Conservation (phyloP, 176 grass and related monocot genomes). For the Bromus sterilis region DNA sequence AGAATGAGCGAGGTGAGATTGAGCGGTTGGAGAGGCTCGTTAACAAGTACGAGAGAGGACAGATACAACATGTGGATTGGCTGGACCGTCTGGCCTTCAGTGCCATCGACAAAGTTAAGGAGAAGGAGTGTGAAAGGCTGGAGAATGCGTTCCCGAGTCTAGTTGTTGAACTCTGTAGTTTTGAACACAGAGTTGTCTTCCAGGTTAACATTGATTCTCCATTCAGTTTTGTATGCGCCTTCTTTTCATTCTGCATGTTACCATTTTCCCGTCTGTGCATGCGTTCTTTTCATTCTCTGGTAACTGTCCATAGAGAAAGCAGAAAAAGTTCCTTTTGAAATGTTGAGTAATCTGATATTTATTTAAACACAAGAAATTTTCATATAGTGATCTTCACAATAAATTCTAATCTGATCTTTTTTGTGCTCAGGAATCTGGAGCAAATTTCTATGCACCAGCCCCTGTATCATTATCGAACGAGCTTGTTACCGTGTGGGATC, state of each 20-base stretch:
- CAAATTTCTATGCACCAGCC: constrained; percentile 63
- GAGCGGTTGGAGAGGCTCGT: constrained; percentile 87
- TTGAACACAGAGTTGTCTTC: constrained; percentile 92
- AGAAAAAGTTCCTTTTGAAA: background rate
- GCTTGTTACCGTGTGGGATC: constrained; percentile 92
- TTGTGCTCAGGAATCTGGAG: constrained; percentile 73
- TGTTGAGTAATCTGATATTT: background rate
- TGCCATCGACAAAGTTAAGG: constrained; percentile 75
- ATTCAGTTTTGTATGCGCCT: background rate
- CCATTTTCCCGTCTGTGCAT: background rate
- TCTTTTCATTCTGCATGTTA: background rate
- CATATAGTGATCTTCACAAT: background rate
- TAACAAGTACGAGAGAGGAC: constrained; percentile 95
- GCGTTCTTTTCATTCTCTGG: background rate
- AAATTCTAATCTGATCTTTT: background rate
- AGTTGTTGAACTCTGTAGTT: constrained; percentile 80
- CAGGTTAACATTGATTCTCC: constrained; percentile 38
- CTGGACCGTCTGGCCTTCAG: constrained; percentile 83
- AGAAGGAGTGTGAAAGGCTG: constrained; percentile 43
- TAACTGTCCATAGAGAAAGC: background rate
- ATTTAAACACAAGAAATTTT: background rate
- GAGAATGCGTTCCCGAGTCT: constrained; percentile 67
- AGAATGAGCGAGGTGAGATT: constrained; percentile 76
- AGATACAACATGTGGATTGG: constrained; percentile 93
- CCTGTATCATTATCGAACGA: constrained; percentile 77